Base-by-base conservation (phyloP, 305 asterid species). In the Fraxinus latifolia region DNA sequence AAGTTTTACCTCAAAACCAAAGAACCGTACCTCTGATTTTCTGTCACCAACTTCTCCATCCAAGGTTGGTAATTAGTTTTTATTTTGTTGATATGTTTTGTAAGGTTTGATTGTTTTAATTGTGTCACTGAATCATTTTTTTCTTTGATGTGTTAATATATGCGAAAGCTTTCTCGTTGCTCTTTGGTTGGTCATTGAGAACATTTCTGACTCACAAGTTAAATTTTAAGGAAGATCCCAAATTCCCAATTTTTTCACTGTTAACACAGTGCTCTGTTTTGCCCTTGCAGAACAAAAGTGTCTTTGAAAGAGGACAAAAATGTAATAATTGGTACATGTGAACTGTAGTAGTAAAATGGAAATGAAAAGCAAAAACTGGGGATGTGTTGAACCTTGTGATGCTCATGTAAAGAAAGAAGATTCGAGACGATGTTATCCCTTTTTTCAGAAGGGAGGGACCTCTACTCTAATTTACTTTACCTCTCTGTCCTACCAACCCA, bases 1-100 rank as follows among this genome's bases (percentile, higher is more conserved):
- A 91, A 94, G 92, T 88, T 96, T 92, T 89, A 88, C 97, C 78
- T 88, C 97, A 77, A 94, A 91, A 85, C 83, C 95, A 0, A 96
- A 89, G 87, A 84, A 27, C 84, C 91, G 31, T 8, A 82, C 91
- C 82, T 85, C 93, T 67, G 96, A 94, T 81, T 83, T 80, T 80
- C 80, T 85, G 37, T 84, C 82, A 75, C 92, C 94, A 81, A 82
- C 96, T 82, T 92, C 98, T 87, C 97, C 95, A 80, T 83, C 96
- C 84, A 93, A 94, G 99, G 98, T 96, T 78, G 19, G 86, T 73
- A 62, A 58, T 74, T 71, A 67, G 58, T 70, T 79, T 60, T 73
- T 68, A 29, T 79, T 70, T 83, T 65, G 76, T 50, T 42, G 62
- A 19, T 79, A 74, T 72, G 27, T 77, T 47, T 77, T 71, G 68